Percentiles rank a stretch among this genome's conserved stretches.
Conservation (phyloP, 192 early-diverging fungal species). For the Coemansia sp. region DNA sequence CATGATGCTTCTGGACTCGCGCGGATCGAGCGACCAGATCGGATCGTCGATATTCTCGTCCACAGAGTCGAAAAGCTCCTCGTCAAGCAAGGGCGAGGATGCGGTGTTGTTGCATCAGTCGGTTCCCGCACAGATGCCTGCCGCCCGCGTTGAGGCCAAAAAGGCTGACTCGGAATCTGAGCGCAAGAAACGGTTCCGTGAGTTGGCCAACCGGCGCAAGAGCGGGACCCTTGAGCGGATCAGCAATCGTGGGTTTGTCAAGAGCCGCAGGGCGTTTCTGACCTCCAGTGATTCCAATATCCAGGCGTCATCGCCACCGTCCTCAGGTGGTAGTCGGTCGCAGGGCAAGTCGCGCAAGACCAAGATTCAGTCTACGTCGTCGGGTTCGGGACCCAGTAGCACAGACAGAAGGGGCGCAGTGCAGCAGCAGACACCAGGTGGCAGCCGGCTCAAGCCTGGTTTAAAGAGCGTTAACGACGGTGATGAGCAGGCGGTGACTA, state of each 20-base stretch:
- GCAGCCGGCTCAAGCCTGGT: not conserved
- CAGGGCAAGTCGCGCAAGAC: conserved; percentile 2
- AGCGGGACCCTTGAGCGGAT: conserved; percentile 52
- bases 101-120: conserved; percentile 6
- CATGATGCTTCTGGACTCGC: conserved; percentile 28
- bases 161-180: conserved; percentile 29
- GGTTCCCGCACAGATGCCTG: conserved; percentile 8
- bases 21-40: conserved; percentile 23
- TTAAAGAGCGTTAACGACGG: not conserved
- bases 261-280: conserved; percentile 40
- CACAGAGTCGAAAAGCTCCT: conserved; percentile 15
- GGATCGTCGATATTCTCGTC: conserved; percentile 54
- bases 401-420: not conserved
- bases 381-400: not conserved
- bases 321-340: not conserved
- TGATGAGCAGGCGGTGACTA: not conserved
- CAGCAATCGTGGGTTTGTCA: conserved; percentile 46
- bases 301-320: conserved; percentile 4
- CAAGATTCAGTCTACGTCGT: conserved; percentile 21
- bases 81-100: conserved; percentile 1
- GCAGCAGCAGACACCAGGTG: not conserved
- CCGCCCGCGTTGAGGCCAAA: conserved; percentile 11
- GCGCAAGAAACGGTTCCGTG: conserved; percentile 33
- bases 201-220: conserved; percentile 49
- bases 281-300: conserved; percentile 25